Evolutionary conservation across 78 protist genomes (phyloP).

Genomic region (slime mould (Dictyostelium discoideum)): DNA sequence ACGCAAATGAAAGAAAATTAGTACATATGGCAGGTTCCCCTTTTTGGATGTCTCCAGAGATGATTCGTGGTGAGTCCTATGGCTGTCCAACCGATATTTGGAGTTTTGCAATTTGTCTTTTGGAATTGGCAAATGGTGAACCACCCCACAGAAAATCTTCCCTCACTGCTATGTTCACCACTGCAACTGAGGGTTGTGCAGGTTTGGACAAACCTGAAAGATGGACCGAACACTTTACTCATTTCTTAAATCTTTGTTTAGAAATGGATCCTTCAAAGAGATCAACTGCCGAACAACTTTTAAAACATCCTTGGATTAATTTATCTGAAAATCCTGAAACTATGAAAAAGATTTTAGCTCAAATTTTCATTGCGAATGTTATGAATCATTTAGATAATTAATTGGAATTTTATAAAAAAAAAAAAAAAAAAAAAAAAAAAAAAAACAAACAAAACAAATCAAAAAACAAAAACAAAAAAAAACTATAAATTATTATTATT

Average conservation of each 20-base stretch:
- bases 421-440: no score
- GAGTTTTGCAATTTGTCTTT: conserved; percentile 79
- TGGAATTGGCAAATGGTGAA: conserved; percentile 81
- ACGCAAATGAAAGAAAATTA: conserved; percentile 49
- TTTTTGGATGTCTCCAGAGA: conserved; percentile 89
- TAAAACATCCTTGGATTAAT: conserved; percentile 73
- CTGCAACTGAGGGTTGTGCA: conserved; percentile 44
- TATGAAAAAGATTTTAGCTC: conserved; percentile 73
- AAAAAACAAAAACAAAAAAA: no score
- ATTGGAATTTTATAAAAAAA: background rate
- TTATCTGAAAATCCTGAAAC: conserved; percentile 74
- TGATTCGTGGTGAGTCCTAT: conserved; percentile 81
- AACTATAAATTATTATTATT: no score
- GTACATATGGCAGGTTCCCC: conserved; percentile 87
- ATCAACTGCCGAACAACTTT: conserved; percentile 72
- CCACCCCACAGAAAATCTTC: conserved; percentile 82
- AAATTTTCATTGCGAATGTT: conserved; percentile 72
- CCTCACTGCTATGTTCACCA: conserved; percentile 76
- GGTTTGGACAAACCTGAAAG: conserved; percentile 72
- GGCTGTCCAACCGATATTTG: conserved; percentile 75
- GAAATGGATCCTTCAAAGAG: conserved; percentile 72
- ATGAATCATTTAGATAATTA: conserved; percentile 59
- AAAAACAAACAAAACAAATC: no score
- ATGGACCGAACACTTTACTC: conserved; percentile 31
- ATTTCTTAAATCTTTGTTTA: conserved; percentile 56